These are phyloP conservation scores for Fusarium cicatricum DNA, from an alignment of 2,329 filamentous ascomycete genomes.

Conservation along the genomic window DNA sequence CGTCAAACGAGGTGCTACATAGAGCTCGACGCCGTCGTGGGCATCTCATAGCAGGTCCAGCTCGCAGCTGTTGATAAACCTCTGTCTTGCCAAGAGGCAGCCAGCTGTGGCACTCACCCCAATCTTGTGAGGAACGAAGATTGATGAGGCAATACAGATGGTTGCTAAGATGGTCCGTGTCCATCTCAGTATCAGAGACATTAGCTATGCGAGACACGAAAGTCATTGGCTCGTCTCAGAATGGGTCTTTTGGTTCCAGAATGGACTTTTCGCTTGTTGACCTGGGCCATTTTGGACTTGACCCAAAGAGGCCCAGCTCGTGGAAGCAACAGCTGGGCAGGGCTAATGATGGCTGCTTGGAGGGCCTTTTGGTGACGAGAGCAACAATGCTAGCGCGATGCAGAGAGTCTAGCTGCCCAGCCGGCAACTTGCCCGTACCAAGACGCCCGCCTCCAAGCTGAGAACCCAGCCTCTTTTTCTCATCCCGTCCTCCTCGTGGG, in stretches of 20 bases:
- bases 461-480: constrained; percentile 19
- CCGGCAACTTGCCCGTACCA: constrained; percentile 14
- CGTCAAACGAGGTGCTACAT: constrained; percentile 15
- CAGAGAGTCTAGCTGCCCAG: constrained; percentile 20
- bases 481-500: background rate
- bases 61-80: no score
- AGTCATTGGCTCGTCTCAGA: constrained; percentile 32
- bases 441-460: constrained; percentile 17
- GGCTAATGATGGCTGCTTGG: no score
- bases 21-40: constrained; percentile 20
- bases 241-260: constrained; percentile 19
- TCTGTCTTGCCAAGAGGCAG: background rate
- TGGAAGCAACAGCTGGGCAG: no score
- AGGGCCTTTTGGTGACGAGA: constrained; percentile 16
- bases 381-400: constrained; percentile 24
- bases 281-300: constrained; percentile 1
- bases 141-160: constrained; percentile 26
- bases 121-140: constrained; percentile 12
- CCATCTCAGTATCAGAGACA: constrained; percentile 32
- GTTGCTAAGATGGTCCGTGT: constrained; percentile 31
- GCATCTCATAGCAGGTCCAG: background rate
- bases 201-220: constrained; percentile 30
- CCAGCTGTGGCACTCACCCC: background rate
- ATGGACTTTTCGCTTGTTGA: constrained; percentile 27
- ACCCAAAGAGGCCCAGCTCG: constrained; percentile 11